Evolutionary conservation across 106 monocot genomes (phyloP).

Genomic region (Narthecium ossifragum): DNA sequence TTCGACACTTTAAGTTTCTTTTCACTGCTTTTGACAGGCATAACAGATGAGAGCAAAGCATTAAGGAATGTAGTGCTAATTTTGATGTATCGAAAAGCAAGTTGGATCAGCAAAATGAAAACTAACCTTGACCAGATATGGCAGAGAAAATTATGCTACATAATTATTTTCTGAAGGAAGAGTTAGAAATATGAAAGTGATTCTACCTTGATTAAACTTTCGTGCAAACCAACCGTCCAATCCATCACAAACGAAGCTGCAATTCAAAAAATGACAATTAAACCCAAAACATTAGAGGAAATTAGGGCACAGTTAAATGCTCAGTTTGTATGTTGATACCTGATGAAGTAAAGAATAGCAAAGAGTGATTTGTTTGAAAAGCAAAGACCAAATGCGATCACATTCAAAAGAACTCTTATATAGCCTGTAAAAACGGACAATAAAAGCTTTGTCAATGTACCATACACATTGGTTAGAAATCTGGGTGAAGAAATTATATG

Average conservation of each 20-base stretch:
- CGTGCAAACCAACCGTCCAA: constrained; percentile 89
- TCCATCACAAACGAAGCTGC: constrained; percentile 79
- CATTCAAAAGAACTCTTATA: constrained; percentile 54
- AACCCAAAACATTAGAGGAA: background rate
- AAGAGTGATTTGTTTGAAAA: constrained; percentile 73
- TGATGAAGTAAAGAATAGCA: constrained; percentile 79
- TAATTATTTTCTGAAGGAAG: no score
- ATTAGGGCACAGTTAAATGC: background rate
- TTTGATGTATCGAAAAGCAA: no score
- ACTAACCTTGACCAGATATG: no score
- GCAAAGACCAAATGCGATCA: constrained; percentile 65
- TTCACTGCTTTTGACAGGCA: no score
- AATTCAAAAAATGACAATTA: constrained; percentile 3
- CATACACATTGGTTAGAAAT: background rate
- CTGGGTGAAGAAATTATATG: background rate
- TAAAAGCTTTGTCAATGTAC: background rate
- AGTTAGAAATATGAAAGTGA: background rate
- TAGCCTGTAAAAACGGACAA: constrained; percentile 35
- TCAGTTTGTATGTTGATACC: no score
- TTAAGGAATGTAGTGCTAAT: no score
- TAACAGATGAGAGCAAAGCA: no score
- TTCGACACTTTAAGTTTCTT: no score
- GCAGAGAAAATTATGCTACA: no score
- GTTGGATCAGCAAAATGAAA: no score
- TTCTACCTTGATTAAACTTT: constrained; percentile 93